phyloP scores from a whole-genome alignment of 768 basidiomycete genomes.

The Fomitopsis pulvina region DNA sequence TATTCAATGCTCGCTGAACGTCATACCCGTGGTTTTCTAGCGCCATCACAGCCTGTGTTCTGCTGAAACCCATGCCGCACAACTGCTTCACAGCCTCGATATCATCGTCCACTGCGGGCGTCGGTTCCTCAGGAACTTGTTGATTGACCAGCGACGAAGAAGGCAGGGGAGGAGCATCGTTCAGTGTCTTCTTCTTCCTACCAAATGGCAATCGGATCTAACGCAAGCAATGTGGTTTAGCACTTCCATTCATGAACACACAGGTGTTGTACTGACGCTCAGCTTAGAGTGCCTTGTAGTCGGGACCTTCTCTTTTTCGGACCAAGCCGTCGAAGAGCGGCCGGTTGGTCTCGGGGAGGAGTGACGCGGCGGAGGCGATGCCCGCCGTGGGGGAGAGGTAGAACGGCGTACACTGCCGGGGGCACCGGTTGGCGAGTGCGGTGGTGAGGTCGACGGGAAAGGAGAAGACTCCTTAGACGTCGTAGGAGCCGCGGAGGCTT shows the following conservation, averaged over 20 bases:
- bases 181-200: constrained; percentile 55
- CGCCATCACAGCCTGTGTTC: constrained; percentile 74
- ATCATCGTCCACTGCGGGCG: constrained; percentile 63
- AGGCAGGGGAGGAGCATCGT: constrained; percentile 38
- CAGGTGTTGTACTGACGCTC: constrained; percentile 49
- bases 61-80: constrained; percentile 86
- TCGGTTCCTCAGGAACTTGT: constrained; percentile 36
- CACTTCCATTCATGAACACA: not conserved
- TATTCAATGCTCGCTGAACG: constrained; percentile 72
- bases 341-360: constrained; percentile 41
- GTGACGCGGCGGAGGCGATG: constrained; percentile 49
- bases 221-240: not conserved
- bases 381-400: constrained; percentile 40
- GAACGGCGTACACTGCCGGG: constrained; percentile 16
- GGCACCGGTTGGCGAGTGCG: constrained; percentile 32
- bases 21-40: constrained; percentile 84
- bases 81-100: constrained; percentile 74
- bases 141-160: constrained; percentile 22
- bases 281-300: constrained; percentile 61
- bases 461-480: constrained; percentile 19
- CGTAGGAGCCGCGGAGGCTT: constrained; percentile 22
- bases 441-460: constrained; percentile 33
- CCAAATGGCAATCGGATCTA: constrained; percentile 79
- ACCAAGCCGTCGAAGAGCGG: constrained; percentile 49
- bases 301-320: constrained; percentile 51